These are phyloP conservation scores for Aschersonia sp. DNA, from an alignment of 2,329 filamentous ascomycete species.

Conservation along the genomic window DNA sequence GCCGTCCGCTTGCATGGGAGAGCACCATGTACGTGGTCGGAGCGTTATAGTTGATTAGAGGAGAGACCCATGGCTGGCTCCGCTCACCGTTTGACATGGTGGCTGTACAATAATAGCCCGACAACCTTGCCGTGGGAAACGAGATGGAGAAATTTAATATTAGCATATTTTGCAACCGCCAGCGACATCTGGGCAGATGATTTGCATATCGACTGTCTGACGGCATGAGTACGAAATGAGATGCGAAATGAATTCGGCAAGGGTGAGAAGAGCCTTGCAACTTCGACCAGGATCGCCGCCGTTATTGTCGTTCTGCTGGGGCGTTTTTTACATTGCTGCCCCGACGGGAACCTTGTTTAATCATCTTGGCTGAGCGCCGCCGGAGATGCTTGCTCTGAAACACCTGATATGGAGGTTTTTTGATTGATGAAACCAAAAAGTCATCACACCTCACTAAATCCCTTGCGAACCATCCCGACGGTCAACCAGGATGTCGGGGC, in stretches of 20 bases:
- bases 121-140: no score
- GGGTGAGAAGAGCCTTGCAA: neutral
- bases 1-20: neutral
- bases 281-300: neutral
- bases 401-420: no score
- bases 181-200: slow-evolving; percentile 2
- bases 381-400: no score
- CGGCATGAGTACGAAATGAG: slow-evolving; percentile 6
- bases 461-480: no score
- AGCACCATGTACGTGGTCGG: no score
- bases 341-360: no score
- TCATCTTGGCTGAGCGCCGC: no score
- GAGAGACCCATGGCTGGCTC: neutral
- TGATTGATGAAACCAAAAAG: no score
- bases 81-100: neutral
- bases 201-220: slow-evolving; percentile 4
- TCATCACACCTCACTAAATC: no score
- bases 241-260: slow-evolving; percentile 5
- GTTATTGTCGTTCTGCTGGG: neutral
- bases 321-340: neutral
- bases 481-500: no score
- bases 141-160: neutral
- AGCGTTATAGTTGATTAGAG: neutral
- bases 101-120: no score
- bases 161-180: neutral